Evolutionary conservation across 495 filamentous ascomycete species (phyloP), one percentile per base, ranked within the genome.

Genomic region (Hypoxylon rickii): DNA sequence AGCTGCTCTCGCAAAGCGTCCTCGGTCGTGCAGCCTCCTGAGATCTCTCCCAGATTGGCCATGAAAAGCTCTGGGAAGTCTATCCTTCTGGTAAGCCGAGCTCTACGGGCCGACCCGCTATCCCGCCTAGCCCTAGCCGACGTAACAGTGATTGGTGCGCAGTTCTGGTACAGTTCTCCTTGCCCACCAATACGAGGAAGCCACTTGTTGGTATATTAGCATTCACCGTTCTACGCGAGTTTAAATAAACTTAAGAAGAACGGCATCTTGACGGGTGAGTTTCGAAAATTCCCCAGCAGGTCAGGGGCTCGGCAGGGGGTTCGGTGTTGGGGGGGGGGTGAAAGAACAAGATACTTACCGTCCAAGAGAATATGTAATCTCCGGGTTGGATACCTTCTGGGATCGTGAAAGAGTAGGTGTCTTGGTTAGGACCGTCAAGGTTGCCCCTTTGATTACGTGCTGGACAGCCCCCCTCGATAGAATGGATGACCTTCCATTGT

Each of bases 141-240:
- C 37, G 67, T 70, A 52, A 95, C 79, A 2, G 76, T 83, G 44
- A 92, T 77, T 17, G 88, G 84, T 0, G 86, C 88, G 58, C 92
- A 96, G 78, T 91, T 90, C 89, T 93, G 93, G 75, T 96, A 96
- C 79, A 92, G 51, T 48, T 67, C 64, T 3, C 55, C 46, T 24
- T 59, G 33, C 0, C 55, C 50, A 7, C 63, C 63, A 15, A 66
- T 66, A 10, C 63, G 45, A 18, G 49, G 34, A 4, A 57, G 20
- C 64, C 64, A 66, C 52, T 61, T 22, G 16, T n/a, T 29, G 4
- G 37, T 18, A 37, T n/a, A n/a, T n/a, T n/a, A n/a, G n/a, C n/a
- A n/a, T n/a, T n/a, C n/a, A n/a, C n/a, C n/a, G n/a, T n/a, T n/a
- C n/a, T n/a, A n/a, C n/a, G n/a, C n/a, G n/a, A n/a, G n/a, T 38